phyloP scores from a whole-genome alignment of 805 yeast species.

The Candida glaebosa region DNA sequence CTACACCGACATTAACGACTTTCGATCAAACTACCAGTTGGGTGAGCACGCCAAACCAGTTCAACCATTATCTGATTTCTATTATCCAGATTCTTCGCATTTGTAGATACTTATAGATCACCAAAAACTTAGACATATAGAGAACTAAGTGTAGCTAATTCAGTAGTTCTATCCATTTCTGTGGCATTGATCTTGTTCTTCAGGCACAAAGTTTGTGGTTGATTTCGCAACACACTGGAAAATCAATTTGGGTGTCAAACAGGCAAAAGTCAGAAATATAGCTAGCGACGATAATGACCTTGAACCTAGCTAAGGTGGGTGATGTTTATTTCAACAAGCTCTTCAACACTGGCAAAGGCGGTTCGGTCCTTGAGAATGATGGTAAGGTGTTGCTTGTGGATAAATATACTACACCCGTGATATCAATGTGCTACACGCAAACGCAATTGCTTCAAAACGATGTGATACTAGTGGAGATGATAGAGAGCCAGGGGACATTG shows the following conservation, averaged over 20 bases:
- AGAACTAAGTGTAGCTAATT: background rate
- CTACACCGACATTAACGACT: constrained; percentile 46
- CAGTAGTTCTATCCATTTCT: no score
- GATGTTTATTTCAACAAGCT: constrained; percentile 29
- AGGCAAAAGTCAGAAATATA: background rate
- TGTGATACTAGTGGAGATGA: constrained; percentile 71
- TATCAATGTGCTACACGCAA: constrained; percentile 89
- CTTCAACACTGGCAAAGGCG: constrained; percentile 15
- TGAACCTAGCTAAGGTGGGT: constrained; percentile 25
- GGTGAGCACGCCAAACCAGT: constrained; percentile 65
- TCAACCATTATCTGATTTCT: constrained; percentile 21
- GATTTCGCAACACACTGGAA: background rate
- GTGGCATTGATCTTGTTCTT: no score
- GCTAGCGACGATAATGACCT: constrained; percentile 15
- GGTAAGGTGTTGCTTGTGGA: constrained; percentile 81
- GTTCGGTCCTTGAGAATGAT: constrained; percentile 11
- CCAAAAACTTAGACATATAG: background rate
- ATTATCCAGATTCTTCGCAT: constrained; percentile 20
- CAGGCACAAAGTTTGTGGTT: no score
- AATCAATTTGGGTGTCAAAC: background rate
- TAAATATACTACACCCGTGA: constrained; percentile 70
- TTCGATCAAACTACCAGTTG: constrained; percentile 51
- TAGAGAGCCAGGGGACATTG: constrained; percentile 58
- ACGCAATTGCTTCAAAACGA: constrained; percentile 78
- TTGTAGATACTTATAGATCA: constrained; percentile 9